phyloP scores from a whole-genome alignment of 2,329 filamentous ascomycete genomes.

The Alternaria gansuensis region DNA sequence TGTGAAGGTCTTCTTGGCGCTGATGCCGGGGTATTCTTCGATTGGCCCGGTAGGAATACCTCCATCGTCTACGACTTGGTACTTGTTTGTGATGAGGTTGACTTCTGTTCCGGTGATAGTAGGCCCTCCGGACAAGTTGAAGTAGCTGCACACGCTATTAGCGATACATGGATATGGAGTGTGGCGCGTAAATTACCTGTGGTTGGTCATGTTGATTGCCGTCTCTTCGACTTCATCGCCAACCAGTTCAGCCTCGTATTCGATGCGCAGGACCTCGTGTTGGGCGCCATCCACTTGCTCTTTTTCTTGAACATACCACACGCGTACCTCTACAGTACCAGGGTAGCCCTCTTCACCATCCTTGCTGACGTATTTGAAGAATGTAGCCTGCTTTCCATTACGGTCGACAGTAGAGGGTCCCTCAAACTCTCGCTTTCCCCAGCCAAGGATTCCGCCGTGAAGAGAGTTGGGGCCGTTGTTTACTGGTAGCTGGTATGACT shows the following conservation, averaged over 20 bases:
- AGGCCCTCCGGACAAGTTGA: constrained; percentile 69
- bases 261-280: constrained; percentile 78
- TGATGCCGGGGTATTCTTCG: constrained; percentile 69
- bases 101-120: constrained; percentile 71
- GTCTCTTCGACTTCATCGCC: constrained; percentile 83
- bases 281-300: constrained; percentile 69
- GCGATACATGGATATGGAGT: background rate
- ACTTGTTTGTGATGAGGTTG: constrained; percentile 66
- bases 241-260: constrained; percentile 87
- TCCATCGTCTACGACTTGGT: constrained; percentile 76
- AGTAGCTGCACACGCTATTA: constrained; percentile 60
- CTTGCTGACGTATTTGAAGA: constrained; percentile 67
- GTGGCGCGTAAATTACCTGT: constrained; percentile 68
- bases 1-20: constrained; percentile 72
- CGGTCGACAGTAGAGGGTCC: constrained; percentile 69
- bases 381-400: constrained; percentile 57
- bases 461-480: constrained; percentile 80
- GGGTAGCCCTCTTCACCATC: constrained; percentile 93
- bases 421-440: constrained; percentile 81
- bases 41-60: constrained; percentile 79
- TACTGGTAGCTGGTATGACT: constrained; percentile 72
- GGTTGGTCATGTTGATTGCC: constrained; percentile 91
- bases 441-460: constrained; percentile 68
- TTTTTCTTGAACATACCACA: constrained; percentile 80
- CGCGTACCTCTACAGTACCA: constrained; percentile 78